Evolutionary conservation across 1,139 yeast genomes (phyloP), one percentile per base, ranked within the genome.

Genomic region (Debaryomyces sp.): DNA sequence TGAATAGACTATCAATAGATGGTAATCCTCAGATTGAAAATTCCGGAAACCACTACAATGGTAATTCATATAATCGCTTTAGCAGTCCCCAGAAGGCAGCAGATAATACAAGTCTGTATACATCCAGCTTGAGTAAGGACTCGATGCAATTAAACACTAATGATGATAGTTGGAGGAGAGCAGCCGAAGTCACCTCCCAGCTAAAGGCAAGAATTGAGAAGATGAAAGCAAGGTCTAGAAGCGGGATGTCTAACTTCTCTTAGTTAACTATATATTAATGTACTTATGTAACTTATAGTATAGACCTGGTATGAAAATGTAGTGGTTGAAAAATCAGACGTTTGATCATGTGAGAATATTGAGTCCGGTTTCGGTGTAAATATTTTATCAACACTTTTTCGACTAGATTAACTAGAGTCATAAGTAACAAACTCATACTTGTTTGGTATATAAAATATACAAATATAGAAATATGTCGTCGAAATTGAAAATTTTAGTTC

Each of bases 131-230:
- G 7, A 43, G 55, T 3, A 57, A 65, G 59, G 58, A 71, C 51
- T 50, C 61, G 6, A 43, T 53, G 34, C 63, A 58, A 26, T 55
- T 71, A 43, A 78, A 76, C 46, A 70, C 76, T 36, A 78, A 77
- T 46, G 89, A 84, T 56, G 96, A 88, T 50, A 84, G 87, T 57
- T 91, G 97, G 97, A 82, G 80, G 59, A 80, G 94, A 45, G 97
- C 97, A 0, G 94, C 95, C 0, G 96, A 89, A 56, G 95, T 90
- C 12, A 91, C 97, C 1, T 82, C 84, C 13, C 95, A 88, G 64
- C 76, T 89, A 61, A 87, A 87, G 63, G 96, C 91, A 1, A 73
- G 97, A 55, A 91, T 92, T 44, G 96, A 89, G 64, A 86, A 87
- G 66, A 90, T 91, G 97, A 88, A 86, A 63, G 89, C 89, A 13